Evolutionary conservation across 768 basidiomycete species (phyloP), one percentile per base, ranked within the genome.

Genomic region (Asterophora lycoperdoides): DNA sequence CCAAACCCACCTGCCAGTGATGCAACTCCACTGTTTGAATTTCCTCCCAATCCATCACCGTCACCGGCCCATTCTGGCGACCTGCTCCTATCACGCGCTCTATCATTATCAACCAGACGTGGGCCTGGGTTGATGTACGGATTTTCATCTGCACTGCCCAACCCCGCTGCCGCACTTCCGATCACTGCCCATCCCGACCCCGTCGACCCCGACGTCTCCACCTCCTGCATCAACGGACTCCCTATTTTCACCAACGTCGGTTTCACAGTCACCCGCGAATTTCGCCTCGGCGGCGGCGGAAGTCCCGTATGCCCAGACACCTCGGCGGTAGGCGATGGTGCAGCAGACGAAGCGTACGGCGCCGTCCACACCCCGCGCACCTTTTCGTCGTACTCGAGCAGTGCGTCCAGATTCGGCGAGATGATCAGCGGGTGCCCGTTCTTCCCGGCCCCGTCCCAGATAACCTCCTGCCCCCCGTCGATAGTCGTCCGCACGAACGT

Each of bases 391-490:
- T 81, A 76, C 57, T 80, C 74, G 44, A 83, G 67, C 7, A 83
- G 56, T 19, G 80, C 81, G 52, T 83, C 77, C 39, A 82, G 73
- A 55, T 83, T 73, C 0, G 81, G 76, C 2, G 79, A 82, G 44
- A 83, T 83, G 9, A 72, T 64, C 39, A 82, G 60, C 1, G 71
- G 64, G 35, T 41, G 23, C 26, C 15, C 23, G 26, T 5, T 33
- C 29, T 43, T 18, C 23, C 37, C 42, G 36, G 41, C 39, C 14
- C 18, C 20, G 13, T 41, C 40, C 11, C n/a, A 42, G 32, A 47
- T 28, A 14, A 46, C 43, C n/a, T 23, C 18, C 15, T 46, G 48
- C 26, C 37, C 23, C 8, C 28, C 35, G 32, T 38, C 44, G 14
- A 32, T 23, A 15, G 20, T 26, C 46, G 30, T 26, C 46, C 18